A percentile compares a stretch with the other conserved stretches of the same genome.
Conservation (phyloP, 371 early-diverging fungal species). For the Rhizopus sp. region DNA sequence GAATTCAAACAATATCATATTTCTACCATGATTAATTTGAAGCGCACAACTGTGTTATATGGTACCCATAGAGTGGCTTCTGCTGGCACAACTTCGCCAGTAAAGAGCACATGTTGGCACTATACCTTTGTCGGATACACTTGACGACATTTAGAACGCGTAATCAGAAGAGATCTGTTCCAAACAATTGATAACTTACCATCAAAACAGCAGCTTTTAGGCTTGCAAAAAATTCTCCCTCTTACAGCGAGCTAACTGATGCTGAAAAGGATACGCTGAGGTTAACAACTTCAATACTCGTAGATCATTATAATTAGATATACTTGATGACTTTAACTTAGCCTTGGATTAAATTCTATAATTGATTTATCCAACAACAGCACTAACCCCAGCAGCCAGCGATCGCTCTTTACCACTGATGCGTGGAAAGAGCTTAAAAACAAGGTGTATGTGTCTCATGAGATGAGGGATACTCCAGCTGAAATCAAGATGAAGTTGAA, state of each 20-base stretch:
- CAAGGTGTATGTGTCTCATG: not conserved
- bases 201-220: too few relatives aligned
- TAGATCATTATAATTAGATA: not conserved
- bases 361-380: not conserved
- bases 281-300: not conserved
- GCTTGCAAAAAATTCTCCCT: too few relatives aligned
- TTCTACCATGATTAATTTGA: too few relatives aligned
- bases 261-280: not conserved
- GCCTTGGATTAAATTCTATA: not conserved
- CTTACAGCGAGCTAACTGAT: not conserved
- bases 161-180: too few relatives aligned
- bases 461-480: not conserved
- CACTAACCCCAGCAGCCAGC: not conserved
- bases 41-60: too few relatives aligned
- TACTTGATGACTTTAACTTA: not conserved
- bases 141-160: too few relatives aligned
- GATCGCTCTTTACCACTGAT: not conserved
- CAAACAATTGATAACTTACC: too few relatives aligned
- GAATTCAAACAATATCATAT: too few relatives aligned
- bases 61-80: too few relatives aligned
- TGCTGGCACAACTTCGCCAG: too few relatives aligned
- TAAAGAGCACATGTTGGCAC: too few relatives aligned
- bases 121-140: too few relatives aligned
- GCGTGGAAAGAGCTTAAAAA: not conserved
- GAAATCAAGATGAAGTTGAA: not conserved